Evolutionary conservation across 176 grass and related monocot species (phyloP).

Genomic region (Oryza meridionalis): DNA sequence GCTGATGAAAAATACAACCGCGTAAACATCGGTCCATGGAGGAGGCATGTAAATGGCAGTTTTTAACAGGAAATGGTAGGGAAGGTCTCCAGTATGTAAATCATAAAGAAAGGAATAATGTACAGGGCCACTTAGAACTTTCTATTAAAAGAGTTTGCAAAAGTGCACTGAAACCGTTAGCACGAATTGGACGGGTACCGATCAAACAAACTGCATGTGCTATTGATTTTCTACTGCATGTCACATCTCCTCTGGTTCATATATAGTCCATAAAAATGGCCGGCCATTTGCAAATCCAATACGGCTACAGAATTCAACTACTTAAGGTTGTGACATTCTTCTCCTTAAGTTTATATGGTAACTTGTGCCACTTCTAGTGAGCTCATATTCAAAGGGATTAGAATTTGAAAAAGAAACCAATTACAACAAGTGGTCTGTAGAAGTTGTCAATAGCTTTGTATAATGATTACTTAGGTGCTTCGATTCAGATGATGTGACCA

Average conservation of each 20-base stretch:
- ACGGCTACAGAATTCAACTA: not conserved
- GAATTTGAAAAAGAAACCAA: not conserved
- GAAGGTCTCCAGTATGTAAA: not conserved
- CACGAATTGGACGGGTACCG: not conserved
- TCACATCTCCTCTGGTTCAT: conserved; percentile 13
- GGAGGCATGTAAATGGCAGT: not conserved
- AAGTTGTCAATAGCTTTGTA: not conserved
- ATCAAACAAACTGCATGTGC: not conserved
- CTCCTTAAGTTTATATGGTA: not conserved
- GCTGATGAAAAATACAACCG: not conserved
- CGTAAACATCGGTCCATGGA: not conserved
- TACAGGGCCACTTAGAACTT: not conserved
- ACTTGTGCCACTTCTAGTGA: not conserved
- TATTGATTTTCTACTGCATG: conserved; percentile 14
- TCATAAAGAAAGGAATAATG: too few relatives aligned
- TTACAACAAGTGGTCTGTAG: not conserved
- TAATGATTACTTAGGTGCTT: not conserved
- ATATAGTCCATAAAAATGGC: conserved; percentile 19
- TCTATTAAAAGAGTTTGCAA: conserved; percentile 13
- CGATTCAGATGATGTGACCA: not conserved
- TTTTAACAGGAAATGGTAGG: not conserved
- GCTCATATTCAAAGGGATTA: conserved; percentile 1
- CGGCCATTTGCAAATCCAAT: not conserved
- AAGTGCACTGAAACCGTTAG: conserved; percentile 1
- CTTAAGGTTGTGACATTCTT: conserved; percentile 4